A percentile compares a stretch with the other conserved stretches of the same genome.
Evolutionary conservation across 306 rosid species (phyloP).

Genomic region (Trifolium dubium): DNA sequence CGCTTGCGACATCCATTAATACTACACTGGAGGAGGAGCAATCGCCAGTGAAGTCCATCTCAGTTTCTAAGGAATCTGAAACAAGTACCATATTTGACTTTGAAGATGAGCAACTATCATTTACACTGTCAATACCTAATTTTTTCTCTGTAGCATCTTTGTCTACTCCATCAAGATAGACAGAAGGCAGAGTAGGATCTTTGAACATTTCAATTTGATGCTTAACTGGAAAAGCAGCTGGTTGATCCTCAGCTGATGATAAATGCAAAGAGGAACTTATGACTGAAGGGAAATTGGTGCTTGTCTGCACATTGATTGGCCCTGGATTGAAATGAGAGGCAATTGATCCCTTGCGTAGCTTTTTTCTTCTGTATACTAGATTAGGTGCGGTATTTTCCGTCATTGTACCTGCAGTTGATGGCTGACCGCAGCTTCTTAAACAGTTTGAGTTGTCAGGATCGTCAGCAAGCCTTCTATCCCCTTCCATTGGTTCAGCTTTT

Average conservation of each 20-base stretch:
- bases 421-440: conserved; percentile 50
- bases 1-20: conserved; percentile 55
- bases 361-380: conserved; percentile 76
- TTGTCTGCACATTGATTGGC: conserved; percentile 42
- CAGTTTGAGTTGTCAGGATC: conserved; percentile 52
- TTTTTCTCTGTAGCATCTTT: conserved; percentile 48
- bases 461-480: conserved; percentile 49
- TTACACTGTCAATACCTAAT: conserved; percentile 65
- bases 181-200: conserved; percentile 39
- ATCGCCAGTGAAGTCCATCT: conserved; percentile 74
- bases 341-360: conserved; percentile 48
- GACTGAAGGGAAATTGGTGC: conserved; percentile 57
- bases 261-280: conserved; percentile 55
- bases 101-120: conserved; percentile 92
- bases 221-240: conserved; percentile 48
- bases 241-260: conserved; percentile 55
- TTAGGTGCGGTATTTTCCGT: conserved; percentile 52
- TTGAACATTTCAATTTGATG: conserved; percentile 48
- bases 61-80: conserved; percentile 58
- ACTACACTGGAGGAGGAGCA: conserved; percentile 81
- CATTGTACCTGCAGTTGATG: conserved; percentile 61
- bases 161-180: conserved; percentile 46
- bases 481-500: conserved; percentile 52
- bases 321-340: conserved; percentile 42
- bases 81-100: conserved; percentile 72